A percentile compares a stretch with the other conserved stretches of the same genome.
Evolutionary conservation across 257 asterid species (phyloP).

Genomic region (Coffea eugenioides): DNA sequence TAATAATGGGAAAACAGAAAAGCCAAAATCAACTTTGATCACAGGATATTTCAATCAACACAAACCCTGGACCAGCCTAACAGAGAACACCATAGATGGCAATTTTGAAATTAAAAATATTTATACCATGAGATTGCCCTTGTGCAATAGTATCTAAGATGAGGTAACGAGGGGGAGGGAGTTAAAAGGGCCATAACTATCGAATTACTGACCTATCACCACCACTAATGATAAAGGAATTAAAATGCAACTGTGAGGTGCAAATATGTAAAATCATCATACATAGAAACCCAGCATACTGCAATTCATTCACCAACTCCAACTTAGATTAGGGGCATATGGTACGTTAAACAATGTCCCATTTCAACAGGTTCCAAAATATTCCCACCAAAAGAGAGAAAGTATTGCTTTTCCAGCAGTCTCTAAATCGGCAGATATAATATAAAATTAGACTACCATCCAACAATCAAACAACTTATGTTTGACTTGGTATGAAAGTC

Average conservation of each 20-base stretch:
- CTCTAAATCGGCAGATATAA: neutral
- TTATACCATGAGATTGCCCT: neutral
- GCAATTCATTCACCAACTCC: neutral
- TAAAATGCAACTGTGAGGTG: neutral
- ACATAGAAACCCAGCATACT: neutral
- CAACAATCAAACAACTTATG: neutral
- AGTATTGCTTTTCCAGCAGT: neutral
- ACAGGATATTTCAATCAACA: neutral
- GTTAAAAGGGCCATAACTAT: neutral
- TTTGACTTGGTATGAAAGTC: neutral
- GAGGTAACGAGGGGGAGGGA: neutral
- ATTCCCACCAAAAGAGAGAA: neutral
- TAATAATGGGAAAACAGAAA: slow-evolving; percentile 14
- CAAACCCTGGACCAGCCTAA: neutral
- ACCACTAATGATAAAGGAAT: neutral
- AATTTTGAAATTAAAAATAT: neutral
- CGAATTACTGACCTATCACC: neutral
- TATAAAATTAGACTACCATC: neutral
- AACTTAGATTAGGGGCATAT: neutral
- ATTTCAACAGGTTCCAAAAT: neutral
- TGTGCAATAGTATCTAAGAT: no score
- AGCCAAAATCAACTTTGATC: slow-evolving; percentile 6
- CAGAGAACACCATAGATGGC: no score
- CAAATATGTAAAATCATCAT: neutral
- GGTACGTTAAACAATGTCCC: neutral